Evolutionary conservation across 176 grass and related monocot genomes (phyloP).

Genomic region (Aegilops tauschii): DNA sequence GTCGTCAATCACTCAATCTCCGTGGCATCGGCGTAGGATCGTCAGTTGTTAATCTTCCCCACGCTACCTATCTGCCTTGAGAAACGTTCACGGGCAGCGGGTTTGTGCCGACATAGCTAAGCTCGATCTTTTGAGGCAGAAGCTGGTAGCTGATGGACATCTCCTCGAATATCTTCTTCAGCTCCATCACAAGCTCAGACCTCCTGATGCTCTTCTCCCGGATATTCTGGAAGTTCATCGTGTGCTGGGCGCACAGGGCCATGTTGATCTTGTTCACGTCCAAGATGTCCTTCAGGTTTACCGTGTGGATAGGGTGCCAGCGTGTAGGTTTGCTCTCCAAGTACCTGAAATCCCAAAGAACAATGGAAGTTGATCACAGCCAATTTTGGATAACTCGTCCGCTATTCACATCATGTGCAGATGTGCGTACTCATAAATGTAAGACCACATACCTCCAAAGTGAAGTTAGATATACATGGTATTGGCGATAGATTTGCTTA

Average conservation of each 20-base stretch:
- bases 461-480: neutral
- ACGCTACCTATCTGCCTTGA: constrained; percentile 29
- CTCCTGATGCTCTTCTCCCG: constrained; percentile 69
- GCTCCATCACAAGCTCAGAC: constrained; percentile 77
- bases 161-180: constrained; percentile 93
- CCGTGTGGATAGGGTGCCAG: constrained; percentile 66
- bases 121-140: constrained; percentile 69
- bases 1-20: neutral
- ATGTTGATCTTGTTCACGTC: constrained; percentile 93
- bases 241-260: constrained; percentile 65
- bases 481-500: neutral
- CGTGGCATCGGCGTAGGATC: neutral
- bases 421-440: neutral
- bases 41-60: constrained; percentile 7
- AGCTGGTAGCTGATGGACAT: constrained; percentile 60
- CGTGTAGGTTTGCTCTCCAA: constrained; percentile 88
- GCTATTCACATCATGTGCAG: neutral
- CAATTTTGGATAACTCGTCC: neutral
- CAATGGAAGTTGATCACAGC: neutral
- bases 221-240: constrained; percentile 96
- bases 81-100: constrained; percentile 45
- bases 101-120: constrained; percentile 48
- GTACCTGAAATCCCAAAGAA: constrained; percentile 53
- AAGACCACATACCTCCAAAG: neutral
- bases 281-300: constrained; percentile 80